Conservation (phyloP, 345 rosid genomes). For the Physaria fendleri region DNA sequence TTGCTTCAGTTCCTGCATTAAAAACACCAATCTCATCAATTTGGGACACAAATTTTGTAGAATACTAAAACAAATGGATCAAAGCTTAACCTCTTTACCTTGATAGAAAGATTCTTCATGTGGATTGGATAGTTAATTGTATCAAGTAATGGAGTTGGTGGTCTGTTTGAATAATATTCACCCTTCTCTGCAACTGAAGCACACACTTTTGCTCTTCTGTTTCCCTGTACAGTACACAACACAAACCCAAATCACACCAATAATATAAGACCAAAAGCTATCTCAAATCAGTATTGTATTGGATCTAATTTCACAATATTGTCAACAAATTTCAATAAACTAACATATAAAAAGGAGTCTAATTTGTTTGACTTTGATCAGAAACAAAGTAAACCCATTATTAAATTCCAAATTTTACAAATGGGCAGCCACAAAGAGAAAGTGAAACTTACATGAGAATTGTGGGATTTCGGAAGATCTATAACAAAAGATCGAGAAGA, state of each 20-base stretch:
- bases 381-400: conserved; percentile 5
- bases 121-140: conserved; percentile 64
- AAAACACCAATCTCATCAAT: conserved; percentile 4
- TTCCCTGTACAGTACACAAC: conserved; percentile 40
- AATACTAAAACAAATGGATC: background rate
- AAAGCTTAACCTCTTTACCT: conserved; percentile 27
- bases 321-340: background rate
- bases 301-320: background rate
- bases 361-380: conserved; percentile 11
- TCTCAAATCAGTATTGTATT: background rate
- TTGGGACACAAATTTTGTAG: no score
- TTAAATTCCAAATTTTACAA: conserved; percentile 24
- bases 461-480: conserved; percentile 44
- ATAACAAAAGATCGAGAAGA: conserved; percentile 37
- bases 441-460: conserved; percentile 27
- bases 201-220: conserved; percentile 33
- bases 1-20: background rate
- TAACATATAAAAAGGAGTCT: background rate
- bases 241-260: conserved; percentile 22
- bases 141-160: conserved; percentile 64
- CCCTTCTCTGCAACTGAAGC: background rate
- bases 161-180: conserved; percentile 30
- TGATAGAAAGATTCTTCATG: conserved; percentile 58
- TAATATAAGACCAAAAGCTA: conserved; percentile 7
- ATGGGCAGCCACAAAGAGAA: conserved; percentile 17